Conservation (phyloP, 805 yeast genomes). For the Yamadazyma takamatsuzukensis region DNA sequence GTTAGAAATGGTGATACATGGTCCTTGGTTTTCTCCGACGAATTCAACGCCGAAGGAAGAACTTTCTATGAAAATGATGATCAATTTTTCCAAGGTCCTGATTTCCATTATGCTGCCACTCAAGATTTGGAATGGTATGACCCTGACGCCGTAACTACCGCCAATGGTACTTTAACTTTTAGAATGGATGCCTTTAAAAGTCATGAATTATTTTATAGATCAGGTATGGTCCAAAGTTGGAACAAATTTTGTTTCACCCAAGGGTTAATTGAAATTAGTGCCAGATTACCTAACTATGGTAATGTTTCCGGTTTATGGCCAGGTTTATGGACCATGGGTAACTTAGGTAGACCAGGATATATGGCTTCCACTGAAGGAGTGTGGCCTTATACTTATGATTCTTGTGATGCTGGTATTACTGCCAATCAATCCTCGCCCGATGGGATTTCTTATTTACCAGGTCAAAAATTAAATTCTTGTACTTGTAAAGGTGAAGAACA, state of each 20-base stretch:
- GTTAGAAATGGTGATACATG: slow-evolving; percentile 26
- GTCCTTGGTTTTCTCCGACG: slow-evolving; percentile 39
- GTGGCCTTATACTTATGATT: slow-evolving; percentile 39
- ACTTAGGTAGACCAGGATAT: slow-evolving; percentile 38
- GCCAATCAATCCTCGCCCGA: slow-evolving; percentile 40
- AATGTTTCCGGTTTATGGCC: slow-evolving; percentile 39
- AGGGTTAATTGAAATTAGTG: slow-evolving; percentile 30
- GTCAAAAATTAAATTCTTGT: slow-evolving; percentile 32
- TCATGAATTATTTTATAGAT: slow-evolving; percentile 32
- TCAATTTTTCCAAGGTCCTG: slow-evolving; percentile 41
- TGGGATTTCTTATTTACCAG: slow-evolving; percentile 39
- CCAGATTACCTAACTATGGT: slow-evolving; percentile 34
- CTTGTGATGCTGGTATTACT: slow-evolving; percentile 39
- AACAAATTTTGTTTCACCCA: slow-evolving; percentile 36
- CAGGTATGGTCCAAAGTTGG: slow-evolving; percentile 41
- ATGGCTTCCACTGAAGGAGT: slow-evolving; percentile 36
- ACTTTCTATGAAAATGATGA: slow-evolving; percentile 44
- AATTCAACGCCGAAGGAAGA: slow-evolving; percentile 41
- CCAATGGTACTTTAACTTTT: slow-evolving; percentile 32
- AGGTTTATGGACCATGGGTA: slow-evolving; percentile 41
- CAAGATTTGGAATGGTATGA: slow-evolving; percentile 43
- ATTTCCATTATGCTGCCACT: slow-evolving; percentile 40
- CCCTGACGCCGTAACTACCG: slow-evolving; percentile 41
- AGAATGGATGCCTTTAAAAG: slow-evolving; percentile 38
- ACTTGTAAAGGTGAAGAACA: slow-evolving; percentile 36